Base-by-base conservation (phyloP, 1,284 basidiomycete species). In the Ganoderma lingzhi region DNA sequence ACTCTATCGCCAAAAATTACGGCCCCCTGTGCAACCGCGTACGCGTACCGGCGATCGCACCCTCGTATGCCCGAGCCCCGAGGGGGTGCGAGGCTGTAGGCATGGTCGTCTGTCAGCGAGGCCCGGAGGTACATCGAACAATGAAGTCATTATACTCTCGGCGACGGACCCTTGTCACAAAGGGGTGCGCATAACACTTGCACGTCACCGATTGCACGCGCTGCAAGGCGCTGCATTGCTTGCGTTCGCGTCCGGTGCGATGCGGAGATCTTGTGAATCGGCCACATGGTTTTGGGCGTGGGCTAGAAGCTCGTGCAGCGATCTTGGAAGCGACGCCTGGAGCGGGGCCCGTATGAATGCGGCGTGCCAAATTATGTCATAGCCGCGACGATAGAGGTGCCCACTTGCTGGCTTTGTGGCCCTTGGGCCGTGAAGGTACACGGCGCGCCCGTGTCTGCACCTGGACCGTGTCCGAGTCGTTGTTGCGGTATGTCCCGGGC, bases 81-180 rank as follows among this genome's bases (percentile, higher is more conserved):
- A 61, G 23, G 41, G 23, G 6, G 59, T 14, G 23, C 28, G 39
- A 37, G 37, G 39, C 9, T 14, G 41, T 61, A 28, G 42, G 39
- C 32, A 44, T 8, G 35, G 35, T 8, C 4, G 35, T 35, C 55
- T 67, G 66, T 67, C 66, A 67, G 62, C 30, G 62, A 63, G 56
- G 42, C 62, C 63, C 62, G 41, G 30, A 17, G 56, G 35, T 35
- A 35, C 35, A 35, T 5, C 8, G 35, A n/a, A 23, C 62, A 59
- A 59, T 32, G 62, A 60, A 58, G 37, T 44, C 35, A 67, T 63
- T 60, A 59, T 30, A 42, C 66, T 58, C 44, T 42, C 62, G 23
- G n/a, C 35, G 44, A 39, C 41, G 28, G 45, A 44, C 53, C 32
- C 23, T 63, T 63, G 51, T 63, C 62, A 63, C 51, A 63, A 23